Evolutionary conservation across 1,284 basidiomycete genomes (phyloP), one percentile per base, ranked within the genome.

Genomic region (Trichosporon ovoides): DNA sequence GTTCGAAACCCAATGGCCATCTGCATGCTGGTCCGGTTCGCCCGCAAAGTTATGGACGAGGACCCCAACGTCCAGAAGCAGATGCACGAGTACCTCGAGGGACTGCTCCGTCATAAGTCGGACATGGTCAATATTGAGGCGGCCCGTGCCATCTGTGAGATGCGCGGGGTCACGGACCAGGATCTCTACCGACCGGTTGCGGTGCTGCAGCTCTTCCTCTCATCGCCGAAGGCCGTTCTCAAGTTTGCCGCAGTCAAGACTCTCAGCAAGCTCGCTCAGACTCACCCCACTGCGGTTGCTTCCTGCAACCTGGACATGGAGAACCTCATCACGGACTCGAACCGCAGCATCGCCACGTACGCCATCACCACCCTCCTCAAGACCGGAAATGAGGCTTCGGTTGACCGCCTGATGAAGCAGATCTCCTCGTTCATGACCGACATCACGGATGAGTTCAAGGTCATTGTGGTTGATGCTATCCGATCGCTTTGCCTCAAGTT

Each of bases 71-170:
- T 93, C 40, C 91, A 94, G 78, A 87, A 84, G 66, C 91, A 90
- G 70, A 97, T 98, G 84, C 82, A 92, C 60, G 95, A 98, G 68
- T 84, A 97, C 49, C 82, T 98, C 54, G 96, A 98, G 75, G 87
- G 89, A 40, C 95, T 94, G 86, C 81, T 98, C 60, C 86, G 94
- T 61, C 96, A 99, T 80, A 99, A 98, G 83, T 95, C 92, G 72
- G 96, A 99, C 77, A 98, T 98, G 96, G 96, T 99, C 75, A 98
- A 98, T 80, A 91, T 95, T 68, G 96, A 99, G 77, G 96, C 95
- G 31, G 96, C 96, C 6, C 87, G 95, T 54, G 94, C 88, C 18
- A 95, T 99, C 64, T 98, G 94, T 75, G 94, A 97, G 76, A 91
- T 97, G 88, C 88, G 86, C 75, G 85, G 86, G 66, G 86, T 94